Evolutionary conservation across 148 eudicot genomes (phyloP).

Genomic region (Rhododendron henanense): DNA sequence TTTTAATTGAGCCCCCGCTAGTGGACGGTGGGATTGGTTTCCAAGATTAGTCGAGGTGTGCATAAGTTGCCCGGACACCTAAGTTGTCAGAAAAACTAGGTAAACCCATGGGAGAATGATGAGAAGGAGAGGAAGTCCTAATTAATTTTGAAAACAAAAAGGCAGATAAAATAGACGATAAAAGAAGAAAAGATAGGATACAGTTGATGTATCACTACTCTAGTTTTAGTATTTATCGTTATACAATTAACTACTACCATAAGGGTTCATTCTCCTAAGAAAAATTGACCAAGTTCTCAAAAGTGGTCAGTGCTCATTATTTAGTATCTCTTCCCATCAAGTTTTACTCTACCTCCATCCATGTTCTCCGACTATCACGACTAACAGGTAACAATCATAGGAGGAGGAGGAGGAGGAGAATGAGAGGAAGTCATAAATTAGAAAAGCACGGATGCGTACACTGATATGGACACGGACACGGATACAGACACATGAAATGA

Average conservation of each 20-base stretch:
- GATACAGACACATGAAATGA: no score
- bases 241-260: neutral
- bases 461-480: no score
- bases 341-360: neutral
- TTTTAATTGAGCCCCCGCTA: no score
- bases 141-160: neutral
- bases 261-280: neutral
- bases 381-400: neutral
- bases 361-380: neutral
- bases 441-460: neutral
- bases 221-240: neutral
- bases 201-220: neutral
- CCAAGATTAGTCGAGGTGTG: no score
- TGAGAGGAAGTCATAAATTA: neutral
- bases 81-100: no score
- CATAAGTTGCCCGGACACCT: no score
- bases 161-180: neutral
- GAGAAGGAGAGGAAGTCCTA: neutral
- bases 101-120: neutral
- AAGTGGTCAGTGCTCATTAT: neutral
- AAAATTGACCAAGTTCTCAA: neutral
- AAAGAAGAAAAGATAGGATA: neutral
- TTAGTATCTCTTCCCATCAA: neutral
- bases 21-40: no score
- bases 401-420: neutral